phyloP scores from a whole-genome alignment of 441 rosid species.

The Euphorbia celastroides region DNA sequence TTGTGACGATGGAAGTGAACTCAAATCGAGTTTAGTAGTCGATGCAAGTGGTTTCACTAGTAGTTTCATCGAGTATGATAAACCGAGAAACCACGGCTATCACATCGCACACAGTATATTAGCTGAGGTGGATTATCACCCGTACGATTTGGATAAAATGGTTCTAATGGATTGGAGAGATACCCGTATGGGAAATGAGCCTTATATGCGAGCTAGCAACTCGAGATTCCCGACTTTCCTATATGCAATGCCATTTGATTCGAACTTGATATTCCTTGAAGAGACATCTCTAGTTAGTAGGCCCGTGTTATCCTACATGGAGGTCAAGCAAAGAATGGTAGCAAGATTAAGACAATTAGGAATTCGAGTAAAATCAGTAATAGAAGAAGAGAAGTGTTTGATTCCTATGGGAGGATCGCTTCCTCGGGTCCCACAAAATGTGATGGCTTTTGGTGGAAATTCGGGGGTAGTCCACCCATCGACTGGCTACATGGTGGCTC shows the following conservation, averaged over 20 bases:
- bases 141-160: constrained; percentile 64
- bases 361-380: constrained; percentile 27
- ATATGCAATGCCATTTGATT: constrained; percentile 63
- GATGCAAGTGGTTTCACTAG: constrained; percentile 60
- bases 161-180: constrained; percentile 80
- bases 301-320: constrained; percentile 46
- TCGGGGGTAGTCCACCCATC: constrained; percentile 70
- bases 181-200: constrained; percentile 60
- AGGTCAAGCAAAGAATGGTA: constrained; percentile 57
- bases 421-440: constrained; percentile 50
- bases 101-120: constrained; percentile 70
- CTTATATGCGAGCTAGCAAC: constrained; percentile 41
- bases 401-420: constrained; percentile 80
- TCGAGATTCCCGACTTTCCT: constrained; percentile 44
- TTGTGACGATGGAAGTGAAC: constrained; percentile 49
- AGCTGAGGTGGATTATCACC: constrained; percentile 63
- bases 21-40: constrained; percentile 48
- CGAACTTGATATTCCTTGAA: constrained; percentile 46
- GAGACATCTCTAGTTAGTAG: constrained; percentile 63
- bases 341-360: constrained; percentile 57
- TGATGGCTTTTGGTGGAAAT: constrained; percentile 60
- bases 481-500: constrained; percentile 60
- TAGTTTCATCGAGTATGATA: constrained; percentile 17
- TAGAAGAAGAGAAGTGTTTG: constrained; percentile 65
- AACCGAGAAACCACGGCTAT: constrained; percentile 49